A percentile compares a stretch with the other conserved stretches of the same genome.
Conservation (phyloP, 1,284 basidiomycete species). For the Coniophora puteana region DNA sequence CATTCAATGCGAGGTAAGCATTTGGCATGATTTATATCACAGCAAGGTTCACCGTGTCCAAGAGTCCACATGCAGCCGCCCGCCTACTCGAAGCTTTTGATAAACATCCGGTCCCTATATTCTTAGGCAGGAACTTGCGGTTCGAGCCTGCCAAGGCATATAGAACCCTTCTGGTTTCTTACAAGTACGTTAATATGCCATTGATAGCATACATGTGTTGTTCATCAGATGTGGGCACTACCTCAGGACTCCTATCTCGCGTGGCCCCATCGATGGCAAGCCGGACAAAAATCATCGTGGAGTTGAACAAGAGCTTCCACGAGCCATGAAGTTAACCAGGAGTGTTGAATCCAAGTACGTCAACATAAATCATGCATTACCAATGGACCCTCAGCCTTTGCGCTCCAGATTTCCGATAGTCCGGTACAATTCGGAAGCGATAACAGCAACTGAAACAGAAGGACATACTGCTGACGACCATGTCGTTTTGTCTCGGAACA, state of each 20-base stretch:
- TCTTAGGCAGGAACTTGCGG: constrained; percentile 66
- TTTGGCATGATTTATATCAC: constrained; percentile 10
- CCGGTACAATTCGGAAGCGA: constrained; percentile 54
- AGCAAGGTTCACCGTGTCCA: constrained; percentile 8
- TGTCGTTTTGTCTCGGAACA: constrained; percentile 21
- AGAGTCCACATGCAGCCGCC: constrained; percentile 59
- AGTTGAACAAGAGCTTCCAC: constrained; percentile 43
- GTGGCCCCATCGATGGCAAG: constrained; percentile 37
- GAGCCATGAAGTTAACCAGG: constrained; percentile 46
- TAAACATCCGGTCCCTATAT: constrained; percentile 49
- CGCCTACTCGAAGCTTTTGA: constrained; percentile 58
- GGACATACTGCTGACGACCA: constrained; percentile 23
- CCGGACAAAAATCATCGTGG: constrained; percentile 4
- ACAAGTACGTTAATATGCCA: constrained; percentile 46
- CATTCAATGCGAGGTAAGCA: constrained; percentile 70
- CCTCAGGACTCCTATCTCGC: constrained; percentile 22
- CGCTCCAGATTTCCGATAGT: constrained; percentile 48
- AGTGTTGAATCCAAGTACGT: constrained; percentile 23
- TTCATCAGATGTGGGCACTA: background rate
- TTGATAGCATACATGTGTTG: constrained; percentile 23
- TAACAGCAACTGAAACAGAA: constrained; percentile 28
- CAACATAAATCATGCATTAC: too few relatives aligned
- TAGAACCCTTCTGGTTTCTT: constrained; percentile 68
- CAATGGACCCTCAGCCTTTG: too few relatives aligned
- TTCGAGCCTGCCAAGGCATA: constrained; percentile 77